These are phyloP conservation scores for Aspergillus alliaceus DNA, from an alignment of 2,329 filamentous ascomycete species.

Conservation along the genomic window DNA sequence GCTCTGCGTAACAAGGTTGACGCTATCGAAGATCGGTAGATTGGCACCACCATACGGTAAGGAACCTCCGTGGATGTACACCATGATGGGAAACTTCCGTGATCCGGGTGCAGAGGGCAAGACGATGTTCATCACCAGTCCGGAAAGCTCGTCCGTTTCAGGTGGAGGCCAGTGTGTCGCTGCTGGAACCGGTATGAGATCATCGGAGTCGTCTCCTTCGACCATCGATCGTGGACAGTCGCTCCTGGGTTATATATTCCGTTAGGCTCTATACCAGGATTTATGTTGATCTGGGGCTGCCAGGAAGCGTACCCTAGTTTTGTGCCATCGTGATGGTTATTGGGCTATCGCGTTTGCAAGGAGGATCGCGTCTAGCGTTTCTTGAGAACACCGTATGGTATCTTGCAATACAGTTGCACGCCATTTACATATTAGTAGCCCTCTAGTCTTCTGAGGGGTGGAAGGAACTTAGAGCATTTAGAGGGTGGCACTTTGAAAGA, in stretches of 20 bases:
- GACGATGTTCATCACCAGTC: constrained; percentile 27
- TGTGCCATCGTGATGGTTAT: constrained; percentile 22
- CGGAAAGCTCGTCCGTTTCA: constrained; percentile 20
- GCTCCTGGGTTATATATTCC: constrained; percentile 6
- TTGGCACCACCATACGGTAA: constrained; percentile 28
- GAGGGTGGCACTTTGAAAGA: constrained; percentile 19
- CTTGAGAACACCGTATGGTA: constrained; percentile 22
- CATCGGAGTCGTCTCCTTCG: constrained; percentile 21
- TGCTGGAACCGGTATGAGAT: constrained; percentile 24
- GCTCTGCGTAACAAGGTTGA: constrained; percentile 26
- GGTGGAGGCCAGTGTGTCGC: constrained; percentile 15
- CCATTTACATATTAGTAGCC: constrained; percentile 23
- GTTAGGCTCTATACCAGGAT: neutral
- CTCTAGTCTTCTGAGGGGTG: constrained; percentile 19
- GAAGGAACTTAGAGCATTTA: constrained; percentile 17
- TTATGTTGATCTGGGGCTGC: too few relatives aligned
- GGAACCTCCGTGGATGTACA: constrained; percentile 28
- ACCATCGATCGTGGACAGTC: constrained; percentile 21
- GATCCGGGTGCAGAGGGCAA: constrained; percentile 11
- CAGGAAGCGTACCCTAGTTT: constrained; percentile 24
- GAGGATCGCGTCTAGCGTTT: constrained; percentile 26
- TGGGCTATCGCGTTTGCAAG: constrained; percentile 18
- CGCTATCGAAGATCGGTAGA: constrained; percentile 25
- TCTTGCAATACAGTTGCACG: constrained; percentile 26
- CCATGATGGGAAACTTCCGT: constrained; percentile 20